These are phyloP conservation scores for Irpex lacteus DNA, from an alignment of 1,284 basidiomycete genomes.

Conservation along the genomic window DNA sequence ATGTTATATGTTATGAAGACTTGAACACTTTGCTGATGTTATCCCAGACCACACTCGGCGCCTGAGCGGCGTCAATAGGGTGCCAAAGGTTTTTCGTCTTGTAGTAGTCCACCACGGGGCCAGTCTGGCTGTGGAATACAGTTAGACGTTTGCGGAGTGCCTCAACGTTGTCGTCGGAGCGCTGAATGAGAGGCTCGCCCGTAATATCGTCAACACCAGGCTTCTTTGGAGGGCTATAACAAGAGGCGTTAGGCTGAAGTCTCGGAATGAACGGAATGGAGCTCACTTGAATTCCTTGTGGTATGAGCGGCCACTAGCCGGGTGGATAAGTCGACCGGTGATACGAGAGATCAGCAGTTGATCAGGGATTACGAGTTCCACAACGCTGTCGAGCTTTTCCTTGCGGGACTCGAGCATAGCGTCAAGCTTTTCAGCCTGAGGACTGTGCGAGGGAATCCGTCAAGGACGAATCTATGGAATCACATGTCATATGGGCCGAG, in stretches of 20 bases:
- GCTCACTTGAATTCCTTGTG: constrained; percentile 94
- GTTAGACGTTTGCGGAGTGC: constrained; percentile 86
- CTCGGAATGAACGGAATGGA: constrained; percentile 6
- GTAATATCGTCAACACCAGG: constrained; percentile 90
- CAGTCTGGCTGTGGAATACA: constrained; percentile 91
- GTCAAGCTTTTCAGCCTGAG: constrained; percentile 97
- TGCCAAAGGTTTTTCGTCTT: constrained; percentile 86
- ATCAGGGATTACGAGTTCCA: constrained; percentile 93
- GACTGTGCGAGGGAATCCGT: constrained; percentile 98
- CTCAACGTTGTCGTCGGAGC: constrained; percentile 92
- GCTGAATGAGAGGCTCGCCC: constrained; percentile 93
- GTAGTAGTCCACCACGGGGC: constrained; percentile 97
- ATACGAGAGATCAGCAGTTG: constrained; percentile 96
- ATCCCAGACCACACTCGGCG: constrained; percentile 90
- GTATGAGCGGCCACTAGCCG: constrained; percentile 86
- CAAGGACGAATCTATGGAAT: constrained; percentile 83
- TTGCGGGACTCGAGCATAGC: constrained; percentile 81
- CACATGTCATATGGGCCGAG: not conserved
- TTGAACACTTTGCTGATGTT: constrained; percentile 67
- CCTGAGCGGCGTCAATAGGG: constrained; percentile 91
- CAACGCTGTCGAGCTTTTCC: constrained; percentile 88
- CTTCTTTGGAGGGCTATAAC: constrained; percentile 90
- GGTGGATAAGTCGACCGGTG: constrained; percentile 94
- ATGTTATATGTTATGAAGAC: not conserved
- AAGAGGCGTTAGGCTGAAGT: constrained; percentile 8